Base-by-base conservation (phyloP, 495 filamentous ascomycete genomes). In the Tirmania nivea region DNA sequence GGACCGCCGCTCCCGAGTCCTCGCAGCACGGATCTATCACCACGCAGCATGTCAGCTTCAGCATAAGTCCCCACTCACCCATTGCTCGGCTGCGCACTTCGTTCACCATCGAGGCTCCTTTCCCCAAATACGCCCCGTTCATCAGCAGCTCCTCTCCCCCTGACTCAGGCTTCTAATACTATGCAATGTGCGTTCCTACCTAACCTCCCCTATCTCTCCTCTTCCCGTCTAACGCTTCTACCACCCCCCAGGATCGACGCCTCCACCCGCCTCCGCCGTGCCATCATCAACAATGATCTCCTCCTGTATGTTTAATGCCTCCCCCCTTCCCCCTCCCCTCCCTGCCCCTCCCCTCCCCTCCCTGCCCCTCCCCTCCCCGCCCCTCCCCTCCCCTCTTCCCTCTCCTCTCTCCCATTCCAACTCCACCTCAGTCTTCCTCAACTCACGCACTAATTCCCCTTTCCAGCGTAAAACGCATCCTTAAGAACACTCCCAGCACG, bases 211-310 rank as follows among this genome's bases (percentile, higher is more conserved):
- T 35, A 10, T n/a, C 31, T 14, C 8, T 52, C 20, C 12, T 16
- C 50, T 8, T 34, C 50, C 19, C 52, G n/a, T 10, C 35, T 35
- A 21, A 10, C 49, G 10, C 19, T 1, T n/a, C 49, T 51, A n/a
- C 49, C 16, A 20, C 25, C 49, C 16, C n/a, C 19, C 52, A 83
- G 78, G 79, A 80, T 81, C 69, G 78, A 79, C 49, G 70, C 74
- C 49, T 71, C 77, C 50, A 71, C 78, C 64, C 75, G 81, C 53
- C 71, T 83, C 47, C 80, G 79, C 55, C 75, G 79, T 52, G 83
- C 84, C 21, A 86, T 92, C 62, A 73, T 77, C 63, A 70, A 75
- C 56, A 75, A 78, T 61, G 81, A 87, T 68, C 69, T 82, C 56
- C 59, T 61, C 21, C 52, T 54, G 57, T 63, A 42, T 12, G 35